phyloP scores from a whole-genome alignment of 169 alveolate species.

The Haemoproteus tartakovskyi region DNA sequence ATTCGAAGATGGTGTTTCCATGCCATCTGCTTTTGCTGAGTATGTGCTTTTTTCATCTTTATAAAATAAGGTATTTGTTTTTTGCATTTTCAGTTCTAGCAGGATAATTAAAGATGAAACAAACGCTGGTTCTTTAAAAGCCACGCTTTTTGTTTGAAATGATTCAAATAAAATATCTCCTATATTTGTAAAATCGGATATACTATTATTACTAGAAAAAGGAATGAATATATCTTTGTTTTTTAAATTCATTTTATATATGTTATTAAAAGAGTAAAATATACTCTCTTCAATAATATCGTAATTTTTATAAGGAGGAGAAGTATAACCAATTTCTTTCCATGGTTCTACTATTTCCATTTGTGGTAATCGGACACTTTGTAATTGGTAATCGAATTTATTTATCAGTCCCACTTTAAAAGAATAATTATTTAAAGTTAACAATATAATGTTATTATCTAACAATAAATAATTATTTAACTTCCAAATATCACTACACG shows the following conservation, averaged over 20 bases:
- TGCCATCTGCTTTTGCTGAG: too few species aligned
- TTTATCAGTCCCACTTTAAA: conserved; percentile 50
- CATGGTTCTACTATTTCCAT: conserved; percentile 55
- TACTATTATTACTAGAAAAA: conserved; percentile 39
- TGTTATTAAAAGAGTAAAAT: conserved; percentile 36
- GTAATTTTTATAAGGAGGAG: conserved; percentile 57
- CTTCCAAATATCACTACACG: conserved; percentile 61
- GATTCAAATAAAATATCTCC: conserved; percentile 61
- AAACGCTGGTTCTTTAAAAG: conserved; percentile 47
- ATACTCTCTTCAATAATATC: conserved; percentile 50
- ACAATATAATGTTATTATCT: conserved; percentile 35
- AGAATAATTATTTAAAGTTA: conserved; percentile 37
- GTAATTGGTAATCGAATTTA: conserved; percentile 27
- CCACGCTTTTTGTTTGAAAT: conserved; percentile 31
- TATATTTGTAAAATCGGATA: conserved; percentile 29
- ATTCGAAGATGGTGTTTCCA: too few species aligned
- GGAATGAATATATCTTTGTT: conserved; percentile 51
- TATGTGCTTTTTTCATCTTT: conserved; percentile 16
- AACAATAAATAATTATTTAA: conserved; percentile 15
- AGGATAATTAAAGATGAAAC: conserved; percentile 40
- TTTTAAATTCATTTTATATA: conserved; percentile 58
- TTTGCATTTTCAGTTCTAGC: conserved; percentile 10
- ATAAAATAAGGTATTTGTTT: background rate
- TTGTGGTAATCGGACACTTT: conserved; percentile 58
- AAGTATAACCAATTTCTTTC: conserved; percentile 30